phyloP scores from a whole-genome alignment of 306 rosid species.

The Canavalia gladiata region DNA sequence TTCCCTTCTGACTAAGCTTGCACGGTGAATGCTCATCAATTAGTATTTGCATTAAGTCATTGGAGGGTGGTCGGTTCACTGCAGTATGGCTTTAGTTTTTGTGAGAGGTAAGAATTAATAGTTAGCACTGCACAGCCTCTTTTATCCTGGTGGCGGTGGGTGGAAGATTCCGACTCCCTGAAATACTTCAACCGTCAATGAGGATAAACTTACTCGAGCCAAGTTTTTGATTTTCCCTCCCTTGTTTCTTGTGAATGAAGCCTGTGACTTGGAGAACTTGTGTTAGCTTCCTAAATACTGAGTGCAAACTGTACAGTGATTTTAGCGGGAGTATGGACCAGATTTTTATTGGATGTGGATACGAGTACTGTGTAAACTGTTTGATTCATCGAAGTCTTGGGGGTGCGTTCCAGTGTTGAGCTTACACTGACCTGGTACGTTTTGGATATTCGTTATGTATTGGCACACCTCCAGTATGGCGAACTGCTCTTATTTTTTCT shows the following conservation, averaged over 20 bases:
- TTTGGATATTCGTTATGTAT: slow-evolving; percentile 36
- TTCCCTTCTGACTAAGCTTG: slow-evolving; percentile 55
- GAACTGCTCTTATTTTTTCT: slow-evolving; percentile 26
- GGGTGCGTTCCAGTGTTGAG: slow-evolving; percentile 30
- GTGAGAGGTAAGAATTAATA: slow-evolving; percentile 47
- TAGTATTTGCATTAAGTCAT: slow-evolving; percentile 38
- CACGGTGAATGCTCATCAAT: slow-evolving; percentile 48
- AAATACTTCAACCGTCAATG: slow-evolving; percentile 42
- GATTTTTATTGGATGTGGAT: slow-evolving; percentile 44
- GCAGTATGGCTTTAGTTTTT: slow-evolving; percentile 49
- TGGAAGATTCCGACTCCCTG: slow-evolving; percentile 48
- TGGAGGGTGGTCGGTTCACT: slow-evolving; percentile 52
- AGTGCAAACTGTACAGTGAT: slow-evolving; percentile 61
- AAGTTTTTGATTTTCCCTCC: slow-evolving; percentile 12
- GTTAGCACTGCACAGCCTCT: slow-evolving; percentile 49
- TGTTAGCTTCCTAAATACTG: slow-evolving; percentile 43
- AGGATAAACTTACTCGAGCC: slow-evolving; percentile 50
- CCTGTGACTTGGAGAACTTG: slow-evolving; percentile 46
- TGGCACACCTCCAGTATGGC: slow-evolving; percentile 33
- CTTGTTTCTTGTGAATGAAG: slow-evolving; percentile 48
- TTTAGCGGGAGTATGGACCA: slow-evolving; percentile 46
- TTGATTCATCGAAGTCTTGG: slow-evolving; percentile 41
- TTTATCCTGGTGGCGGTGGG: slow-evolving; percentile 49
- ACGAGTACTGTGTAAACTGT: slow-evolving; percentile 42
- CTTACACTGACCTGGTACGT: slow-evolving; percentile 24